phyloP scores from a whole-genome alignment of 805 yeast genomes.

The Lipomyces yamadae region DNA sequence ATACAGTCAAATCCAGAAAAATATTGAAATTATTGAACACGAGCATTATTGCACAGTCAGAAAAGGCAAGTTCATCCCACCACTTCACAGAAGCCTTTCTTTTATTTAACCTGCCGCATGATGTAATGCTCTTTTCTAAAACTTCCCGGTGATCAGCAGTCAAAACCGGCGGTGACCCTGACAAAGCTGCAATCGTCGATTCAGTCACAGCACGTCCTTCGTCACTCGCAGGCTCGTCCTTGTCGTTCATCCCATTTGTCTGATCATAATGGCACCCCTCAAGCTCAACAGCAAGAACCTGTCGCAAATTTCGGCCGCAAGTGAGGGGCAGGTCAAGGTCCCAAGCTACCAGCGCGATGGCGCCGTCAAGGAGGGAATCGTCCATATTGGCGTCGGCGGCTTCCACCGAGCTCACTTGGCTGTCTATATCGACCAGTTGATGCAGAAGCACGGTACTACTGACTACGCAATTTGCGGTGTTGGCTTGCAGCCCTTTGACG shows the following conservation, averaged over 20 bases:
- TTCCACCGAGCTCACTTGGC: slow-evolving; percentile 11
- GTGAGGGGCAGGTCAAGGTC: slow-evolving; percentile 9
- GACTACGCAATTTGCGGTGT: slow-evolving; percentile 11
- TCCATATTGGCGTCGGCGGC: slow-evolving; percentile 12
- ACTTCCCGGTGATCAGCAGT: slow-evolving; percentile 8
- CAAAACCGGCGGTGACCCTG: slow-evolving; percentile 8
- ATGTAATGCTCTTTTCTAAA: neutral
- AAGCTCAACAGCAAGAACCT: slow-evolving; percentile 10
- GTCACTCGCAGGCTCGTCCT: slow-evolving; percentile 9
- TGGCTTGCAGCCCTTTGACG: slow-evolving; percentile 9
- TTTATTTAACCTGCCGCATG: neutral
- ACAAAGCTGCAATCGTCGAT: slow-evolving; percentile 9
- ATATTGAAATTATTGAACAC: slow-evolving; percentile 1
- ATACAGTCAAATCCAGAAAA: neutral
- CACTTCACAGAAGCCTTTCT: slow-evolving; percentile 5
- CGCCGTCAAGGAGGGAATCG: slow-evolving; percentile 11
- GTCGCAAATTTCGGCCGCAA: slow-evolving; percentile 8
- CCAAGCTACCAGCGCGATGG: slow-evolving; percentile 10
- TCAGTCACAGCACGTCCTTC: slow-evolving; percentile 5
- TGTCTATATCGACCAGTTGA: slow-evolving; percentile 9
- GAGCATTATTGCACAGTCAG: slow-evolving; percentile 8
- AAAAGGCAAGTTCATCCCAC: slow-evolving; percentile 10
- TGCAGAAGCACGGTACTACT: slow-evolving; percentile 9
- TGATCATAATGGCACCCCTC: slow-evolving; percentile 9
- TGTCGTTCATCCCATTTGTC: slow-evolving; percentile 7